Evolutionary conservation across 495 filamentous ascomycete genomes (phyloP).

Genomic region (Apiosordaria backusii): DNA sequence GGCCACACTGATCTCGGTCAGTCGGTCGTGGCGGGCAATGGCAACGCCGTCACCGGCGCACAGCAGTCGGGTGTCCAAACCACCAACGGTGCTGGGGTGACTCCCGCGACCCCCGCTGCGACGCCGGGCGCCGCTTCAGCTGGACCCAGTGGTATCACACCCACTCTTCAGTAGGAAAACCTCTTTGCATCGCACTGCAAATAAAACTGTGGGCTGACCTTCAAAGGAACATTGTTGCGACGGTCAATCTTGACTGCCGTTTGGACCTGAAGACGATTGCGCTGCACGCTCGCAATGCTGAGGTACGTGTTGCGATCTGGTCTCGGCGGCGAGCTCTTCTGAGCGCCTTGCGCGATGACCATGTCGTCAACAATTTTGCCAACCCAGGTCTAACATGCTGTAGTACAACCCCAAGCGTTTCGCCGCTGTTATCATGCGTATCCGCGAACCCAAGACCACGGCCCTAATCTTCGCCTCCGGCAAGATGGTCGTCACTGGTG

Average conservation of each 20-base stretch:
- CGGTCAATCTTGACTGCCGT: constrained; percentile 97
- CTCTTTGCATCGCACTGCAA: constrained; percentile 29
- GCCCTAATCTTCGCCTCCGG: constrained; percentile 96
- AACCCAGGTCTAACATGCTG: constrained; percentile 35
- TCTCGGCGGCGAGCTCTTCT: constrained; percentile 15
- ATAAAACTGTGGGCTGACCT: constrained; percentile 55
- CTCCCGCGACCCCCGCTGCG: constrained; percentile 91
- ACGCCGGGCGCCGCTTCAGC: constrained; percentile 76
- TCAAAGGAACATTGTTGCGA: constrained; percentile 97
- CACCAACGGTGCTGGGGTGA: constrained; percentile 74
- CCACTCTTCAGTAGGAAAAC: constrained; percentile 92
- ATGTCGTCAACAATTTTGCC: constrained; percentile 38
- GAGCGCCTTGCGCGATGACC: constrained; percentile 26
- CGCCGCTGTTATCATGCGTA: constrained; percentile 99
- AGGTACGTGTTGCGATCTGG: constrained; percentile 41
- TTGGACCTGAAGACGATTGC: constrained; percentile 99
- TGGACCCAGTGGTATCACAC: constrained; percentile 83
- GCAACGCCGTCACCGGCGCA: constrained; percentile 47
- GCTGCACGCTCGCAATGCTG: constrained; percentile 95
- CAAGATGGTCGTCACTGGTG: constrained; percentile 99
- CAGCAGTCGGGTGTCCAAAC: constrained; percentile 57
- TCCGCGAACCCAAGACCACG: constrained; percentile 97
- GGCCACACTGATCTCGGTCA: constrained; percentile 77
- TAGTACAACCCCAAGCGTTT: constrained; percentile 74
- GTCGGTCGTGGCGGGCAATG: constrained; percentile 50